Evolutionary conservation across 2,329 filamentous ascomycete species (phyloP).

Genomic region (Xylaria sp.): DNA sequence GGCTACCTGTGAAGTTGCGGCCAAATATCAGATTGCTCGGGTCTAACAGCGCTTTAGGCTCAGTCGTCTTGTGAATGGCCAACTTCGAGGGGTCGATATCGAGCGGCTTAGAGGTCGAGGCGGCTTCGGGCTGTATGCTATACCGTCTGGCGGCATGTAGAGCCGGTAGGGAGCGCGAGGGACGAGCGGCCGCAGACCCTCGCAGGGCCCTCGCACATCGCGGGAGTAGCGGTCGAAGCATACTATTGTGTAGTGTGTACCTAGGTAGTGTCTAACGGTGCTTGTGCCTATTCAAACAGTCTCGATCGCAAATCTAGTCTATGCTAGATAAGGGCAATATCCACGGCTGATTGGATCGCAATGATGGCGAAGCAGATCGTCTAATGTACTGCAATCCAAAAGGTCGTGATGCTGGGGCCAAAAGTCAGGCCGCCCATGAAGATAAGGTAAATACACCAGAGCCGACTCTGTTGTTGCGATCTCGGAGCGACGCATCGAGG

Average conservation of each 20-base stretch:
- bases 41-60: slow-evolving; percentile 75
- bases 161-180: slow-evolving; percentile 41
- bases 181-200: slow-evolving; percentile 38
- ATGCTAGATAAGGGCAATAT: not conserved
- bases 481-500: slow-evolving; percentile 30
- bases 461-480: slow-evolving; percentile 26
- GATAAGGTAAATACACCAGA: too few relatives aligned
- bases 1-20: slow-evolving; percentile 81
- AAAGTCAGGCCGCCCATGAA: too few relatives aligned
- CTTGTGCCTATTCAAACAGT: not conserved
- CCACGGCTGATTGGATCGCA: too few relatives aligned
- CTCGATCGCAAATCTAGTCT: not conserved
- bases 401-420: too few relatives aligned
- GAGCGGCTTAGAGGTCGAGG: slow-evolving; percentile 59
- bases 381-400: too few relatives aligned
- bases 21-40: slow-evolving; percentile 89
- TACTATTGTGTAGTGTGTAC: too few relatives aligned
- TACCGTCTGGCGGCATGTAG: slow-evolving; percentile 50
- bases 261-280: not conserved
- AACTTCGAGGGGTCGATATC: slow-evolving; percentile 81
- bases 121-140: slow-evolving; percentile 59
- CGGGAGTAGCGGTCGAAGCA: slow-evolving; percentile 54
- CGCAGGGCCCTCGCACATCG: slow-evolving; percentile 47
- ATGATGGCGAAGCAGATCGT: too few relatives aligned
- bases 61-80: slow-evolving; percentile 72